Evolutionary conservation across 2,329 filamentous ascomycete genomes (phyloP).

Genomic region (Aspergillus neoniger): DNA sequence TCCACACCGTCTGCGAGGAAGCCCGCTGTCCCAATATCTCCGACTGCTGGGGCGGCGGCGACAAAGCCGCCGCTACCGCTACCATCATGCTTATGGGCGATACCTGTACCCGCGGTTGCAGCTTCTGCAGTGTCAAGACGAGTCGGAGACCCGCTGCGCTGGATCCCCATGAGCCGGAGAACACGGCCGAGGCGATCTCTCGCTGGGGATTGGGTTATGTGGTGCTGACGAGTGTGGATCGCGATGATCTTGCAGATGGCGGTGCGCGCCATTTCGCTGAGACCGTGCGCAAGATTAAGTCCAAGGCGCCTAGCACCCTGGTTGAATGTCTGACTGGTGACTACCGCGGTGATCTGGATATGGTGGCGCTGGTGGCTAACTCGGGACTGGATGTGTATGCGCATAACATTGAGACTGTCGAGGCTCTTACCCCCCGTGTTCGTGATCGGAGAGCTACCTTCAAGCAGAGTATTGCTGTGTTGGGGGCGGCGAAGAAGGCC

Average conservation of each 20-base stretch:
- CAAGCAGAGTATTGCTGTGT: slow-evolving; percentile 76
- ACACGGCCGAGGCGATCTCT: slow-evolving; percentile 89
- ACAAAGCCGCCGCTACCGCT: slow-evolving; percentile 87
- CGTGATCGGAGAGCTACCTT: slow-evolving; percentile 89
- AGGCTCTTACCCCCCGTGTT: slow-evolving; percentile 84
- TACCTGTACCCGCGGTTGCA: slow-evolving; percentile 92
- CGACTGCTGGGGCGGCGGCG: slow-evolving; percentile 92
- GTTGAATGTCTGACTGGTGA: slow-evolving; percentile 68
- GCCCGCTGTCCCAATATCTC: slow-evolving; percentile 96
- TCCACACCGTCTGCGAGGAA: slow-evolving; percentile 98
- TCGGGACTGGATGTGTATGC: slow-evolving; percentile 95
- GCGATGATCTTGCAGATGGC: slow-evolving; percentile 87
- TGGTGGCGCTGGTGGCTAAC: slow-evolving; percentile 79
- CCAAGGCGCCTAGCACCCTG: slow-evolving; percentile 57
- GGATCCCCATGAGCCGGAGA: slow-evolving; percentile 93
- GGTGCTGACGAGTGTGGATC: slow-evolving; percentile 88
- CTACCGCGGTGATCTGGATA: slow-evolving; percentile 79
- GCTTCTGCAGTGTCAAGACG: slow-evolving; percentile 97
- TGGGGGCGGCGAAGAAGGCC: slow-evolving; percentile 78
- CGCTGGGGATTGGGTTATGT: slow-evolving; percentile 96
- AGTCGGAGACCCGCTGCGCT: slow-evolving; percentile 73
- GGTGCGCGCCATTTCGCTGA: slow-evolving; percentile 89
- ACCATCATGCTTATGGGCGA: slow-evolving; percentile 99
- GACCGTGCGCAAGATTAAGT: slow-evolving; percentile 91
- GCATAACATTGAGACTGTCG: slow-evolving; percentile 95